Percentiles rank a stretch among this genome's conserved stretches.
These are phyloP conservation scores for Parasarocladium wereldwijsianum DNA, from an alignment of 2,329 filamentous ascomycete species.

Conservation along the genomic window DNA sequence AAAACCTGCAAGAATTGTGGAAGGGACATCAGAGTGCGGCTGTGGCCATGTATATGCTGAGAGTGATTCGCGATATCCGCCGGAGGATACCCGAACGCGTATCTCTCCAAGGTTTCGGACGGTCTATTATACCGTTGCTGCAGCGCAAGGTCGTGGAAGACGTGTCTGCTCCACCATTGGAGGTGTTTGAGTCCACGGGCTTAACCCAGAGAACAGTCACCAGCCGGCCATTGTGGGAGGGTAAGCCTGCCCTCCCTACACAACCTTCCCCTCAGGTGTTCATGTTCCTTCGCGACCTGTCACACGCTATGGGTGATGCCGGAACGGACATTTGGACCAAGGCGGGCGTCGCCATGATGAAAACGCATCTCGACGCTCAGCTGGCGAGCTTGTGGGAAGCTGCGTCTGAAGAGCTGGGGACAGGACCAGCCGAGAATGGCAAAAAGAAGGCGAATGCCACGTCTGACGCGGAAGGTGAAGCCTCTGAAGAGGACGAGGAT, in stretches of 20 bases:
- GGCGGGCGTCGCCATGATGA: slow-evolving; percentile 47
- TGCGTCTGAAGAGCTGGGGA: slow-evolving; percentile 1
- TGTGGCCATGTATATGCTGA: slow-evolving; percentile 52
- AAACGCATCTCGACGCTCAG: slow-evolving; percentile 35
- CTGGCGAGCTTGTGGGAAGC: slow-evolving; percentile 33
- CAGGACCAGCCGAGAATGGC: slow-evolving; percentile 2
- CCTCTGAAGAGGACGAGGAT: slow-evolving; percentile 1
- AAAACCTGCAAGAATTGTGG: slow-evolving; percentile 37
- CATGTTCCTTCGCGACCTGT: slow-evolving; percentile 51
- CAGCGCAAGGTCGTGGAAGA: slow-evolving; percentile 44
- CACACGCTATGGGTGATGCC: slow-evolving; percentile 49
- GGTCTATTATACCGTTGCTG: slow-evolving; percentile 45
- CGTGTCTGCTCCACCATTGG: slow-evolving; percentile 33
- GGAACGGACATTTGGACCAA: slow-evolving; percentile 75
- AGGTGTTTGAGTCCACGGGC: slow-evolving; percentile 26
- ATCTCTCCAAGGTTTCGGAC: slow-evolving; percentile 38
- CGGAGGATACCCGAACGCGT: slow-evolving; percentile 43
- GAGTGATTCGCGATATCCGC: slow-evolving; percentile 61
- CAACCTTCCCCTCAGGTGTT: slow-evolving; percentile 68
- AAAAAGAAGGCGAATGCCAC: slow-evolving; percentile 4
- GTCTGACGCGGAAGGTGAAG: slow-evolving; percentile 6
- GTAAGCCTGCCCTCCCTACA: slow-evolving; percentile 55
- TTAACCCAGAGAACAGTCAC: slow-evolving; percentile 33
- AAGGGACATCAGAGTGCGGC: slow-evolving; percentile 28
- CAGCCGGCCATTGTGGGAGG: slow-evolving; percentile 66